phyloP scores from a whole-genome alignment of 2,329 filamentous ascomycete species.

The Exophiala oligosperma region DNA sequence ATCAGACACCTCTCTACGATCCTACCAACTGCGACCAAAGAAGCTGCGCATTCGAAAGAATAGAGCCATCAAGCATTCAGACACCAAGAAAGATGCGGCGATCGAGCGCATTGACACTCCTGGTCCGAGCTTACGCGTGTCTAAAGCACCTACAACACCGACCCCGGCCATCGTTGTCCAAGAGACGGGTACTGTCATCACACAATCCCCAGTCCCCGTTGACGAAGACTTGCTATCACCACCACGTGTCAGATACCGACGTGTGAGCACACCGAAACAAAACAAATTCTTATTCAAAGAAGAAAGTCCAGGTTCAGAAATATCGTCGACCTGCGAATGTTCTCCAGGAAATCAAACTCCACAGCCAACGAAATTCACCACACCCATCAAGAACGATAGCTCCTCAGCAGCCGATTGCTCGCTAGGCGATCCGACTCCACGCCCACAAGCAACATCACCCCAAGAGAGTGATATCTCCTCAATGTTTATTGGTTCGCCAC shows the following conservation, averaged over 20 bases:
- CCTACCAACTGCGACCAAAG: constrained; percentile 3
- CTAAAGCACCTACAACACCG: constrained; percentile 11
- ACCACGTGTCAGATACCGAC: constrained; percentile 15
- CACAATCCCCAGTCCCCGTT: constrained; percentile 6
- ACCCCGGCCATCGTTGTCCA: constrained; percentile 21
- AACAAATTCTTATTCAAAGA: background rate
- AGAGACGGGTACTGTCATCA: constrained; percentile 6
- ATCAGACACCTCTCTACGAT: background rate
- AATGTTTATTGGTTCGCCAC: constrained; percentile 10
- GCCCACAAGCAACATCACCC: background rate
- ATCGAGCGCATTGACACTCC: constrained; percentile 7
- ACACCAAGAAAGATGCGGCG: background rate
- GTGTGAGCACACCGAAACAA: constrained; percentile 13
- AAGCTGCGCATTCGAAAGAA: constrained; percentile 12
- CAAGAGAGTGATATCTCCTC: constrained; percentile 16
- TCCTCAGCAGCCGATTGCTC: background rate
- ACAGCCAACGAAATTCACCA: background rate
- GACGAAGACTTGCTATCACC: constrained; percentile 17
- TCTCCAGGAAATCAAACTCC: constrained; percentile 8
- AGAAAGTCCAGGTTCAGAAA: constrained; percentile 6
- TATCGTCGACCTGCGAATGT: constrained; percentile 15
- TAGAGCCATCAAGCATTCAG: background rate
- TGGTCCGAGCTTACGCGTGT: constrained; percentile 12
- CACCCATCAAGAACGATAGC: background rate
- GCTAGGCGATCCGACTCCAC: background rate